phyloP scores from a whole-genome alignment of 306 rosid species.

The Rubus idaeus region DNA sequence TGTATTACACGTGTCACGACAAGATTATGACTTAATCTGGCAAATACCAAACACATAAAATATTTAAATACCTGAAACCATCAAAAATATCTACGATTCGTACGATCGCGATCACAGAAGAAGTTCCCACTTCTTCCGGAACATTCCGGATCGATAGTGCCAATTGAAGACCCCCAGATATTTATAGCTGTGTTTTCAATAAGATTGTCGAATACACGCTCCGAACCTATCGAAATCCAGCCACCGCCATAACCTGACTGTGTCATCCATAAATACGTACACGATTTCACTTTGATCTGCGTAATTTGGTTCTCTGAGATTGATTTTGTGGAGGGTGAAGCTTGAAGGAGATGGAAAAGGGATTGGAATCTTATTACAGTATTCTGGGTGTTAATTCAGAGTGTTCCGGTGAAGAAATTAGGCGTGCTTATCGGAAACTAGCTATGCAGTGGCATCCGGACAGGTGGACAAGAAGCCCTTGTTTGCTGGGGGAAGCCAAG shows the following conservation, averaged over 20 bases:
- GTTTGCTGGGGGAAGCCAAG: conserved; percentile 55
- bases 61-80: conserved; percentile 1
- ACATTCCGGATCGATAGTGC: conserved; percentile 13
- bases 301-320: background rate
- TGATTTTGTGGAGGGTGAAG: background rate
- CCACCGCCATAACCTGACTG: background rate
- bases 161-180: background rate
- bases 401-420: conserved; percentile 59
- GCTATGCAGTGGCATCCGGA: conserved; percentile 97
- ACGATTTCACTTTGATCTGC: background rate
- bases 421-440: conserved; percentile 74
- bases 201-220: background rate
- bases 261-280: background rate
- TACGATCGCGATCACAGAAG: background rate
- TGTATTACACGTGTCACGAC: background rate
- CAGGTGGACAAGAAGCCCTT: conserved; percentile 62
- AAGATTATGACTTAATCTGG: background rate
- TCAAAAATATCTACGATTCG: background rate
- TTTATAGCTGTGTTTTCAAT: background rate
- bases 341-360: conserved; percentile 27
- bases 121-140: conserved; percentile 27
- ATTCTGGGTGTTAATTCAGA: conserved; percentile 62
- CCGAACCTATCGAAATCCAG: background rate
- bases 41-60: background rate
- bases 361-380: conserved; percentile 41